Evolutionary conservation across 1,284 basidiomycete genomes (phyloP), one percentile per base, ranked within the genome.

Genomic region (Puccinia triticina): DNA sequence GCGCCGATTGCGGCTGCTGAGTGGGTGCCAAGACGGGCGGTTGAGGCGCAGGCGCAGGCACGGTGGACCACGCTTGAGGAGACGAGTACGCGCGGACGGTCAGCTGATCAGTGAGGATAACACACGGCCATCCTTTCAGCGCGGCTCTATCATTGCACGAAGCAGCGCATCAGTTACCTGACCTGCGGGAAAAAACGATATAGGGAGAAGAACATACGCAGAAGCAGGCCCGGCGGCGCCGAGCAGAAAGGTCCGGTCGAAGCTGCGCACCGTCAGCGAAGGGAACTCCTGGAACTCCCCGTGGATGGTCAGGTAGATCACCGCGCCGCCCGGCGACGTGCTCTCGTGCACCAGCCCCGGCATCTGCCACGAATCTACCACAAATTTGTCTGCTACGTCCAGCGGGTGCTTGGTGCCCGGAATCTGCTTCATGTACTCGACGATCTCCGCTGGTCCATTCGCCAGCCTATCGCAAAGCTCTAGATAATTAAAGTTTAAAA

Each of bases 221-320:
- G 96, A 95, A 40, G 91, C 93, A 66, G 93, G 90, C 43, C 91
- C 88, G 3, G 94, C 92, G 26, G 94, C 93, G 1, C 92, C 92
- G 16, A 99, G 89, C 74, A 98, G 90, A 86, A 98, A 97, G 0
- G 93, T 92, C 75, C 96, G 91, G 86, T 97, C 95, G 87, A 99
- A 99, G 8, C 95, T 97, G 66, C 96, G 91, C 37, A 95, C 88
- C 12, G 94, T 95, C 57, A 88, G 85, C 34, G 86, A 89, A 92
- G 85, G 85, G 95, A 95, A 89, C 90, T 99, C 96, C 74, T 90
- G 90, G 86, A 96, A 97, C 87, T 98, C 92, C 10, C 96, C 96
- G 86, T 98, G 95, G 46, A 98, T 90, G 79, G 91, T 91, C 84
- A 96, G 90, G 85, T 96, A 92, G 75, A 99, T 88, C 75, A 89